phyloP scores from a whole-genome alignment of 2,329 filamentous ascomycete genomes.

The Claviceps arundinis region DNA sequence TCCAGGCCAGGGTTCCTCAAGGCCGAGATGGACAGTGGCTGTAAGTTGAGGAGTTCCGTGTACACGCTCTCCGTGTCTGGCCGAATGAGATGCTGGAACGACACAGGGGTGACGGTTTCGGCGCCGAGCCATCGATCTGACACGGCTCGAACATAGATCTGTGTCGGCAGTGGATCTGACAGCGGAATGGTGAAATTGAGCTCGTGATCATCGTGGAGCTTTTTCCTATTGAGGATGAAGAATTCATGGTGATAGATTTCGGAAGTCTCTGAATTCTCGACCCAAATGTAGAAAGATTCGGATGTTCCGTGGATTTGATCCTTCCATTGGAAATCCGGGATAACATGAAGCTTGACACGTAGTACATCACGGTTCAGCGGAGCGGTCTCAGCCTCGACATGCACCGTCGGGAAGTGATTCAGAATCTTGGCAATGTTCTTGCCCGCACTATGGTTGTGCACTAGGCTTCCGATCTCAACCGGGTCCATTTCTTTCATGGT shows the following conservation, averaged over 20 bases:
- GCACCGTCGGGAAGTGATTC: constrained; percentile 83
- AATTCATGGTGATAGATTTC: constrained; percentile 98
- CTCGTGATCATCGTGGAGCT: constrained; percentile 92
- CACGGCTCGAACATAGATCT: constrained; percentile 90
- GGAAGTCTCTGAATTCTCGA: constrained; percentile 93
- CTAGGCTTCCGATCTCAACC: constrained; percentile 76
- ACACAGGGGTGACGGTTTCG: constrained; percentile 88
- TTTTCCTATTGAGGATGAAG: constrained; percentile 82
- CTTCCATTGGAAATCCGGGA: constrained; percentile 88
- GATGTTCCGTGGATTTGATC: constrained; percentile 86
- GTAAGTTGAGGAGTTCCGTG: constrained; percentile 82
- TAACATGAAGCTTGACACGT: constrained; percentile 75
- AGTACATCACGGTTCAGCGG: constrained; percentile 90
- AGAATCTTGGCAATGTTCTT: constrained; percentile 68
- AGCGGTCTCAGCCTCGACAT: constrained; percentile 85
- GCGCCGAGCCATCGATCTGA: constrained; percentile 95
- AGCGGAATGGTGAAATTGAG: constrained; percentile 95
- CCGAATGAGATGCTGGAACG: constrained; percentile 93
- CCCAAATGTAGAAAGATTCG: constrained; percentile 97
- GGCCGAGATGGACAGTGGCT: constrained; percentile 75
- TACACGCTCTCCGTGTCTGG: constrained; percentile 97
- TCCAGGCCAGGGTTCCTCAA: constrained; percentile 79
- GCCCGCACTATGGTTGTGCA: constrained; percentile 84
- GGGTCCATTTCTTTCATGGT: constrained; percentile 84
- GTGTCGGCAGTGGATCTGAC: constrained; percentile 80